These are phyloP conservation scores for Cephalotrichum gorgonifer DNA, from an alignment of 2,329 filamentous ascomycete genomes.

Conservation along the genomic window DNA sequence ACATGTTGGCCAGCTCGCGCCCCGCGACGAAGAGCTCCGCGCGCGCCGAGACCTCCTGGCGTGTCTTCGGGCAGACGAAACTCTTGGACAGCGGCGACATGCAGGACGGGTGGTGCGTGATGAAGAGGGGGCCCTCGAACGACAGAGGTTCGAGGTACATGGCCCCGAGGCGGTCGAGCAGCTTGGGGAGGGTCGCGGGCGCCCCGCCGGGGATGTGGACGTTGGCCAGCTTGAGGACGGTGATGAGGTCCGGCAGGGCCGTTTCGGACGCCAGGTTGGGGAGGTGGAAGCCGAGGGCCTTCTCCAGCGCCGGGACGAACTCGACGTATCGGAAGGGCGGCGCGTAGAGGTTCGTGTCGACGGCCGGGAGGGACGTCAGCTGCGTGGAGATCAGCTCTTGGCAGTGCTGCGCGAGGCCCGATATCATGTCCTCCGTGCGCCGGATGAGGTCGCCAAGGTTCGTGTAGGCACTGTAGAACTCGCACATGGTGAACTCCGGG, in stretches of 20 bases:
- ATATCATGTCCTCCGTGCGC: conserved; percentile 64
- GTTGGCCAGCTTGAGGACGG: conserved; percentile 43
- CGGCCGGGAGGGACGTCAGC: conserved; percentile 33
- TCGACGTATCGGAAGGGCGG: conserved; percentile 59
- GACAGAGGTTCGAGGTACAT: conserved; percentile 72
- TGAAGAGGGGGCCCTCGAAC: conserved; percentile 60
- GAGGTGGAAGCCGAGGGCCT: conserved; percentile 51
- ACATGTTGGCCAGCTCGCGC: conserved; percentile 86
- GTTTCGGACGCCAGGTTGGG: conserved; percentile 48
- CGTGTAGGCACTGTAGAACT: conserved; percentile 86
- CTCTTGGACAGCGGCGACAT: conserved; percentile 89
- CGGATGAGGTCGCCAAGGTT: conserved; percentile 64
- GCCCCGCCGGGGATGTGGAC: conserved; percentile 57
- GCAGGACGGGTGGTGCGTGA: conserved; percentile 79
- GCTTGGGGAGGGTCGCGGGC: conserved; percentile 44
- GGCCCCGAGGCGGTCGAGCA: conserved; percentile 73
- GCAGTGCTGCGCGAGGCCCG: conserved; percentile 43
- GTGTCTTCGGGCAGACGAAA: conserved; percentile 56
- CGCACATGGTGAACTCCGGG: conserved; percentile 93
- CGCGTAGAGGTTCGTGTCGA: conserved; percentile 29
- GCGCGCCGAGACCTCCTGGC: conserved; percentile 67
- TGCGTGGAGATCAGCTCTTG: conserved; percentile 31
- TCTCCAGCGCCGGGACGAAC: conserved; percentile 73
- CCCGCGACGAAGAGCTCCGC: conserved; percentile 76
- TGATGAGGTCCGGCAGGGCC: conserved; percentile 48